phyloP scores from a whole-genome alignment of 1,284 basidiomycete species.

The Rhodotorula sp. region DNA sequence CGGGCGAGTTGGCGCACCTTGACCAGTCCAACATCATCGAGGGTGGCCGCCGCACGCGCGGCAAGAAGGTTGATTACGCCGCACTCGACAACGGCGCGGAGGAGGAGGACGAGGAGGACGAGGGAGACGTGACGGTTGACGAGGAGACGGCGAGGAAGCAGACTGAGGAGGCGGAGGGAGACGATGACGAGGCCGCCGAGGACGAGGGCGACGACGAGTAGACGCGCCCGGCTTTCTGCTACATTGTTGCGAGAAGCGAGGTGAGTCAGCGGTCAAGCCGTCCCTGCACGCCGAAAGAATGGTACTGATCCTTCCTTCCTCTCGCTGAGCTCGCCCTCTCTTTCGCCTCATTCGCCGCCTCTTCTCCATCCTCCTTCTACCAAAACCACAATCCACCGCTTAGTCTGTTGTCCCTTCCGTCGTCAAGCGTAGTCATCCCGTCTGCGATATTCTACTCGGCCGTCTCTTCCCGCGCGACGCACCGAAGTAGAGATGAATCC shows the following conservation, averaged over 20 bases:
- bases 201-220: constrained; percentile 6
- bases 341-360: background rate
- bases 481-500: background rate
- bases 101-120: constrained; percentile 17
- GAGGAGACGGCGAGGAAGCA: constrained; percentile 11
- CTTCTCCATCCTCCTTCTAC: background rate
- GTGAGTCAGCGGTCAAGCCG: too few species aligned
- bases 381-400: too few species aligned
- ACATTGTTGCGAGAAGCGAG: background rate
- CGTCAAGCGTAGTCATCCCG: too few species aligned
- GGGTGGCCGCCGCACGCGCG: constrained; percentile 29
- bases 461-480: background rate
- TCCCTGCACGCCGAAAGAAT: too few species aligned
- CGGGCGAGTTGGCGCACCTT: constrained; percentile 29
- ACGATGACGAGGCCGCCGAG: constrained; percentile 20
- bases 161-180: constrained; percentile 17
- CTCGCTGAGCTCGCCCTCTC: background rate
- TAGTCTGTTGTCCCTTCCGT: too few species aligned
- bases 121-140: constrained; percentile 22
- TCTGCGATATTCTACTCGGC: too few species aligned
- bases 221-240: background rate
- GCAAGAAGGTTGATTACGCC: constrained; percentile 35
- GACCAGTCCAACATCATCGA: constrained; percentile 34
- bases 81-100: constrained; percentile 12
- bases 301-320: too few species aligned